Evolutionary conservation across 768 basidiomycete genomes (phyloP).

Genomic region (Leccinum barrowsii): DNA sequence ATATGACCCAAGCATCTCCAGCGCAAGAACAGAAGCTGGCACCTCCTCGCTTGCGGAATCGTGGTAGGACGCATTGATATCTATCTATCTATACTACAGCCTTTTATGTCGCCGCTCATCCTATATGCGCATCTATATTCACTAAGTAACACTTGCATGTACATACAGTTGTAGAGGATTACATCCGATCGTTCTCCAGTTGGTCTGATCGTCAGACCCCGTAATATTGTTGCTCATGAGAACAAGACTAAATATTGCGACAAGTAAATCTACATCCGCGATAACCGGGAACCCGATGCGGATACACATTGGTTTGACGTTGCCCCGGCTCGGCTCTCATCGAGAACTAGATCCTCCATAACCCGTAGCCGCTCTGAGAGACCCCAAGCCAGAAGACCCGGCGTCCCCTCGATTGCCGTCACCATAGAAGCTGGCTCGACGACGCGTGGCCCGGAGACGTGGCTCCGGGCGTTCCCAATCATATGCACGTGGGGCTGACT

Average conservation of each 20-base stretch:
- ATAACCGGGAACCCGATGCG: neutral
- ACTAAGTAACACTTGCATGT: constrained; percentile 10
- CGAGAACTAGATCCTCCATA: constrained; percentile 75
- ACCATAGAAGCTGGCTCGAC: constrained; percentile 20
- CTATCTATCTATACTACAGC: neutral
- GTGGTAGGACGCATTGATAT: neutral
- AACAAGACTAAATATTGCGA: neutral
- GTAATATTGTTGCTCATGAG: neutral
- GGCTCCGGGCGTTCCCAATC: constrained; percentile 57
- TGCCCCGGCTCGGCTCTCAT: constrained; percentile 29
- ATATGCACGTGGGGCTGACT: constrained; percentile 35
- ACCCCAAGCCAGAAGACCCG: constrained; percentile 64
- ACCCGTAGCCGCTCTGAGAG: constrained; percentile 75
- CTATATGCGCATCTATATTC: constrained; percentile 10
- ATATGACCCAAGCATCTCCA: constrained; percentile 6
- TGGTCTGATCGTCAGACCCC: neutral
- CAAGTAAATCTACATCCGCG: neutral
- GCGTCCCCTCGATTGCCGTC: constrained; percentile 56
- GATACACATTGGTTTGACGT: neutral
- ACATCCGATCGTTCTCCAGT: neutral
- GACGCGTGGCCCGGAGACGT: constrained; percentile 28
- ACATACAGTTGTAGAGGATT: neutral
- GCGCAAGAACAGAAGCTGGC: constrained; percentile 5
- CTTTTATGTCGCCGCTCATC: neutral
- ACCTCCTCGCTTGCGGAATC: neutral